Conservation (phyloP, 345 rosid species). For the Citrus cavaleriei region DNA sequence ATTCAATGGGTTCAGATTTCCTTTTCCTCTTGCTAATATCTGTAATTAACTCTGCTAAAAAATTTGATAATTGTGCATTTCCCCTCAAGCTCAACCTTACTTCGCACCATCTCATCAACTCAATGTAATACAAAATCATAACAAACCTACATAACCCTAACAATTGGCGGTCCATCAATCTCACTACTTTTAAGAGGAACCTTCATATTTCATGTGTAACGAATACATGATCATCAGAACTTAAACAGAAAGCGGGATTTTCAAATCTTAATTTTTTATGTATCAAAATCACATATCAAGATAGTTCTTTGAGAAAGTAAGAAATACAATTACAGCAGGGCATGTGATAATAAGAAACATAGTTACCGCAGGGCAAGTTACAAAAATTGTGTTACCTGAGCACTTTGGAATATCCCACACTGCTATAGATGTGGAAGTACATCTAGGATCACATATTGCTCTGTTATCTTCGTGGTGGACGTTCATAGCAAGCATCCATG, state of each 20-base stretch:
- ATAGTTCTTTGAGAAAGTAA: not conserved
- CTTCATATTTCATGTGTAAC: not conserved
- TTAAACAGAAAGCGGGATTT: not conserved
- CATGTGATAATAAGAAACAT: not conserved
- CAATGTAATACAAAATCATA: not conserved
- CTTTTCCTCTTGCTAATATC: not conserved
- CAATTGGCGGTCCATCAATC: not conserved
- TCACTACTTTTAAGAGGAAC: not conserved
- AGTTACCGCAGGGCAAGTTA: not conserved
- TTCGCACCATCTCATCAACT: not conserved
- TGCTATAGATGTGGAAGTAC: constrained; percentile 71
- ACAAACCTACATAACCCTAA: not conserved
- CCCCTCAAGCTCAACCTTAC: not conserved
- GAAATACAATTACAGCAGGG: not conserved
- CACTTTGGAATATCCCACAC: constrained; percentile 94
- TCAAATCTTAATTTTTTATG: not conserved
- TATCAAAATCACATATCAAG: not conserved
- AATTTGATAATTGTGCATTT: not conserved
- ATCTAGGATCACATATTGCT: constrained; percentile 73
- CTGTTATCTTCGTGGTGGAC: constrained; percentile 73
- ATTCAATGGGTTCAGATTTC: not conserved
- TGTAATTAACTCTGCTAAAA: not conserved
- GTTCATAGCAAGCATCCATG: constrained; percentile 94
- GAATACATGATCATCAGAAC: not conserved
- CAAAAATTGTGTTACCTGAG: constrained; percentile 47